Percentiles rank a stretch among this genome's conserved stretches.
Conservation (phyloP, 148 eudicot species). For the Polygonum aviculare region DNA sequence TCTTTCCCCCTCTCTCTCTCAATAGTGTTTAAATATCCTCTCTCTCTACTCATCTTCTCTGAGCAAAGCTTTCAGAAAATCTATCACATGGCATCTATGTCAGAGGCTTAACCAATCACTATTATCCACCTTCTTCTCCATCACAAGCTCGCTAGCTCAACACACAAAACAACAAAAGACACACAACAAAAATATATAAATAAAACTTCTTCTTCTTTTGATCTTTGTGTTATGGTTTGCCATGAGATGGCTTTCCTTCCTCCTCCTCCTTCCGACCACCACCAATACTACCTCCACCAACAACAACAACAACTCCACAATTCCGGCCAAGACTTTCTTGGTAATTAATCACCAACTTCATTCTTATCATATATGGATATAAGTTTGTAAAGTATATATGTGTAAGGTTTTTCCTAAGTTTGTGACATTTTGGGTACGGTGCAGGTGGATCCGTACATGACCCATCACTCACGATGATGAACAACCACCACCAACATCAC, state of each 20-base stretch:
- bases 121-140: background rate
- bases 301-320: constrained; percentile 10
- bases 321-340: background rate
- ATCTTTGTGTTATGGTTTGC: constrained; percentile 1
- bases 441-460: background rate
- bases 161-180: background rate
- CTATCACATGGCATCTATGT: constrained; percentile 15
- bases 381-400: background rate
- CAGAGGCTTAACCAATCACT: constrained; percentile 7
- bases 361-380: background rate
- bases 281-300: constrained; percentile 21
- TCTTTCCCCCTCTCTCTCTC: background rate
- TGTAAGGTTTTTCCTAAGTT: background rate
- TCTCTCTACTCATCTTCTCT: constrained; percentile 14
- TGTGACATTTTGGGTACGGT: background rate
- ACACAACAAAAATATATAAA: background rate
- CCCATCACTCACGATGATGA: background rate
- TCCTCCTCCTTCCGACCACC: constrained; percentile 17
- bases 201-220: background rate
- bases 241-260: constrained; percentile 16
- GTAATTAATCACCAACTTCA: background rate
- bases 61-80: constrained; percentile 11
- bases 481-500: constrained; percentile 7
- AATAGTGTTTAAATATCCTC: constrained; percentile 1
- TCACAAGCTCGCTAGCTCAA: too few relatives aligned